phyloP scores from a whole-genome alignment of 164 flowering plant species.

The Annona squamosa region DNA sequence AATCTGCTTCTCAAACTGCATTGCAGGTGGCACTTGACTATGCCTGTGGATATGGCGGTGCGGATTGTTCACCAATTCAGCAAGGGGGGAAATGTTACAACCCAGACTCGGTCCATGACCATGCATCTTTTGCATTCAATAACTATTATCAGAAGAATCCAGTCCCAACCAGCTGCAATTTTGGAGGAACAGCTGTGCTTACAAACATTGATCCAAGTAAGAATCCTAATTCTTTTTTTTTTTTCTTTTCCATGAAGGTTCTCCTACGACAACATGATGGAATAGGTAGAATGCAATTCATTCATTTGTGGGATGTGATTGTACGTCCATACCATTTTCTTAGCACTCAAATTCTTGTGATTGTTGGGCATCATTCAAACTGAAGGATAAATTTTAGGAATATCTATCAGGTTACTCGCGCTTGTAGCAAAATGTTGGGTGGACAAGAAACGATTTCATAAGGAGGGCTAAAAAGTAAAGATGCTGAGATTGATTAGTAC shows the following conservation, averaged over 20 bases:
- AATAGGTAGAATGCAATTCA: background rate
- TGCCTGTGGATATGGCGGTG: constrained; percentile 84
- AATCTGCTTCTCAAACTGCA: constrained; percentile 49
- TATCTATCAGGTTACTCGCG: no score
- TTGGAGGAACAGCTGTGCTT: constrained; percentile 72
- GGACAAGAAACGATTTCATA: no score
- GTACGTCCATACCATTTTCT: background rate
- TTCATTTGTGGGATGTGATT: background rate
- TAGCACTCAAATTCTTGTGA: no score
- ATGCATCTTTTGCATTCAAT: constrained; percentile 88
- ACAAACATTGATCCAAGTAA: constrained; percentile 77
- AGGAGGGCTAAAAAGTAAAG: no score
- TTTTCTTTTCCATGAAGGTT: no score
- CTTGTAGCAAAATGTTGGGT: no score
- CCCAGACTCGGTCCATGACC: constrained; percentile 54
- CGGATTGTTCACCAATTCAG: constrained; percentile 72
- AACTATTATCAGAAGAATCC: constrained; percentile 78
- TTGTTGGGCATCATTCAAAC: no score
- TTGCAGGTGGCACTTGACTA: constrained; percentile 78
- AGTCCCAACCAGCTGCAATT: constrained; percentile 68
- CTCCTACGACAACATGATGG: background rate
- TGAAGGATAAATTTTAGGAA: no score
- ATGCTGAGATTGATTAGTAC: no score
- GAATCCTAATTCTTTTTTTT: constrained; percentile 1
- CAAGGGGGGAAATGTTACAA: constrained; percentile 60